Percentiles rank a stretch among this genome's conserved stretches.
These are phyloP conservation scores for Mangifera indica DNA, from an alignment of 345 rosid species.

Conservation along the genomic window DNA sequence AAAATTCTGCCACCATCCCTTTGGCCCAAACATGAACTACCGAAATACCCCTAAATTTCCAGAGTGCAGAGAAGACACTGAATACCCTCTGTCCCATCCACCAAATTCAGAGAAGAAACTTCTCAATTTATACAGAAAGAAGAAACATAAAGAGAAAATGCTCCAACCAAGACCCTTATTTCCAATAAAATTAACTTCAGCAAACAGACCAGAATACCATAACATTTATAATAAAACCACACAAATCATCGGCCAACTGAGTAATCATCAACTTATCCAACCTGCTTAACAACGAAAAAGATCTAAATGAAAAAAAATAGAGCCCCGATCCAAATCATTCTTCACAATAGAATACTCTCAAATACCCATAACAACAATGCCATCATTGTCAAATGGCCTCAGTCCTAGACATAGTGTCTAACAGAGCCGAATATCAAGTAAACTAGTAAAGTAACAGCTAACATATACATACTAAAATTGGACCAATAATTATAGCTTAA, in stretches of 20 bases:
- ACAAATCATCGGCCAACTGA: not conserved
- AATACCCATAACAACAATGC: not conserved
- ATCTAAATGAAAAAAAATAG: not conserved
- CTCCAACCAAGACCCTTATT: not conserved
- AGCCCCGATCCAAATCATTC: not conserved
- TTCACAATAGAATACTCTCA: not conserved
- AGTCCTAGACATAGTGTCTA: not conserved
- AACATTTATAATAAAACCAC: not conserved
- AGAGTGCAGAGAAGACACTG: not conserved
- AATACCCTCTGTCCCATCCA: not conserved
- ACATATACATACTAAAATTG: not conserved
- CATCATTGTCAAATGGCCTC: not conserved
- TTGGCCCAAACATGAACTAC: not conserved
- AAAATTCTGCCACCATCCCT: not conserved
- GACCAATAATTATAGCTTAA: not conserved
- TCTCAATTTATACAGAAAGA: not conserved
- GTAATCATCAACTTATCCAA: not conserved
- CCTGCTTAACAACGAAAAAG: not conserved
- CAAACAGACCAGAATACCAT: not conserved
- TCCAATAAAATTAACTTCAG: not conserved
- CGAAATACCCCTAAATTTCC: not conserved
- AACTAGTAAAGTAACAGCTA: not conserved
- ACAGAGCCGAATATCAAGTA: not conserved
- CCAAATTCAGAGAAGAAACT: not conserved
- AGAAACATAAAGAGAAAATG: not conserved